These are phyloP conservation scores for Chaetomium sp. DNA, from an alignment of 2,329 filamentous ascomycete species.

Conservation along the genomic window DNA sequence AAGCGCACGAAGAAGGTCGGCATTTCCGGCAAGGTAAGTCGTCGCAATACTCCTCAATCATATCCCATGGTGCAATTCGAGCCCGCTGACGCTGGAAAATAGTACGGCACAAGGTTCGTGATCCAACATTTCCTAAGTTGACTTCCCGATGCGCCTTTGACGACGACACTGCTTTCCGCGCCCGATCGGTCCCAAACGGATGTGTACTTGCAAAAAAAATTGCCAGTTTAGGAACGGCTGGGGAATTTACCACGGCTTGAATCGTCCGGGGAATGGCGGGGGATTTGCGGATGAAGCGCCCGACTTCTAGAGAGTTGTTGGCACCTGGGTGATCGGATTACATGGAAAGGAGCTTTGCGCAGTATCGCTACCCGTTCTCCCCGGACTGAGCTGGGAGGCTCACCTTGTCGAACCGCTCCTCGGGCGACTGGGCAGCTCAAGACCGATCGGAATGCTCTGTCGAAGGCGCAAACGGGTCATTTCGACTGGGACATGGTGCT, in stretches of 20 bases:
- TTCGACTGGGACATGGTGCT: constrained; percentile 9
- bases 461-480: constrained; percentile 10
- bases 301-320: not conserved
- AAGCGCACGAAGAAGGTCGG: constrained; percentile 98
- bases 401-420: not conserved
- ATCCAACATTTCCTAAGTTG: constrained; percentile 24
- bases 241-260: not conserved
- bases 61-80: not conserved
- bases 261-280: not conserved
- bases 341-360: not conserved
- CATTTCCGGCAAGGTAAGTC: constrained; percentile 75
- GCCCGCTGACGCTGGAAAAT: constrained; percentile 26
- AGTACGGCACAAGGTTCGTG: constrained; percentile 93
- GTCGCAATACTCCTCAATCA: constrained; percentile 14
- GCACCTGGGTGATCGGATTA: not conserved
- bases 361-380: not conserved
- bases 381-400: not conserved
- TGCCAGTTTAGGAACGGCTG: not conserved
- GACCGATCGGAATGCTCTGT: constrained; percentile 15
- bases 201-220: not conserved
- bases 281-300: not conserved
- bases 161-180: constrained; percentile 12
- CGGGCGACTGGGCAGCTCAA: not conserved
- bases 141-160: constrained; percentile 34
- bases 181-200: constrained; percentile 11